Percentiles rank a stretch among this genome's conserved stretches.
Conservation (phyloP, 2,329 filamentous ascomycete genomes). For the Apiospora phragmitis region DNA sequence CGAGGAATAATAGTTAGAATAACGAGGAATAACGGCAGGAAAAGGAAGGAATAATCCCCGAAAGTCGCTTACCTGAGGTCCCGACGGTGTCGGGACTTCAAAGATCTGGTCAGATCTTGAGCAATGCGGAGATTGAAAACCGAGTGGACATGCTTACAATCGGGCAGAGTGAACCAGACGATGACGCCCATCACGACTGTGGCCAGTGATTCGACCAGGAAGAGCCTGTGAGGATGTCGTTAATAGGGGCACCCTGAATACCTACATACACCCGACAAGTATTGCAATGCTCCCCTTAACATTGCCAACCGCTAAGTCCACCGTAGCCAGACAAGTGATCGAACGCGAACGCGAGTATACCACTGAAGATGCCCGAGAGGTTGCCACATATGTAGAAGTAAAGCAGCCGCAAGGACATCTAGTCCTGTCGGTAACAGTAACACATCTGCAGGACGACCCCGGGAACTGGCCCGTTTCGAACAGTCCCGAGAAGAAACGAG, state of each 20-base stretch:
- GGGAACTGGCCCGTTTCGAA: slow-evolving; percentile 29
- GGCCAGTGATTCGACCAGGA: slow-evolving; percentile 44
- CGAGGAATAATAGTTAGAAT: too few relatives aligned
- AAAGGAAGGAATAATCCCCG: too few relatives aligned
- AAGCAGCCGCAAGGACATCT: slow-evolving; percentile 28
- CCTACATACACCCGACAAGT: too few relatives aligned
- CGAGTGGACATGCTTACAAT: slow-evolving; percentile 40
- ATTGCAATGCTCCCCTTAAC: too few relatives aligned
- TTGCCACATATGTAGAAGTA: slow-evolving; percentile 27
- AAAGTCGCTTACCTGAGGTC: too few relatives aligned
- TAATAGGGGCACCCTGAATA: neutral
- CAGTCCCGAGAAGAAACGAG: slow-evolving; percentile 32
- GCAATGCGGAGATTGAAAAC: too few relatives aligned
- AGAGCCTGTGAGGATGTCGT: slow-evolving; percentile 32
- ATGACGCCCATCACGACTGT: slow-evolving; percentile 47
- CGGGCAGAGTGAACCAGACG: slow-evolving; percentile 54
- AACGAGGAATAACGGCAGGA: too few relatives aligned
- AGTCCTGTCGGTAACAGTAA: slow-evolving; percentile 30
- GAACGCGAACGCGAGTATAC: slow-evolving; percentile 24
- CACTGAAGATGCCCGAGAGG: slow-evolving; percentile 29
- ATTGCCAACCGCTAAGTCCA: slow-evolving; percentile 32
- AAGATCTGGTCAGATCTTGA: neutral
- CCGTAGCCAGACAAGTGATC: slow-evolving; percentile 27
- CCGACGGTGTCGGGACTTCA: slow-evolving; percentile 29
- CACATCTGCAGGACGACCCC: slow-evolving; percentile 29